Base-by-base conservation (phyloP, 768 basidiomycete genomes). In the Fomitopsis serialis region DNA sequence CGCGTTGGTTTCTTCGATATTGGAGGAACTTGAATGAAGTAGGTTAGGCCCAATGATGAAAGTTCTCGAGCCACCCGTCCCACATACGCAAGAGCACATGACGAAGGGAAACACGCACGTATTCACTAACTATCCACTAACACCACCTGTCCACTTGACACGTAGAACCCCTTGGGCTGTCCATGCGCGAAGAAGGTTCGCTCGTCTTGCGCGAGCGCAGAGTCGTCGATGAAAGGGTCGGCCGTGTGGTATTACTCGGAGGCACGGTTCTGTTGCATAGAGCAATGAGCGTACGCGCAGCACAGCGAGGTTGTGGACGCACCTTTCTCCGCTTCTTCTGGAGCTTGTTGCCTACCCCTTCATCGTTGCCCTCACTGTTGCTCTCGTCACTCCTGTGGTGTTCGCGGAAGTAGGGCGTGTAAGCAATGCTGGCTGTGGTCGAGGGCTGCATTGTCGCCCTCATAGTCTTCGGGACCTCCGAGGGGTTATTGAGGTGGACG, bases 211-310 rank as follows among this genome's bases (percentile, higher is more conserved):
- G 82, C 85, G 52, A 96, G 75, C 65, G 98, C 96, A 1, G 92
- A 92, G 70, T 99, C 97, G 75, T 99, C 97, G 65, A 99, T 97
- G 73, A 98, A 98, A 0, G 92, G 89, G 71, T 99, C 97, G 0
- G 77, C 72, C 19, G 85, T 75, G 72, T 99, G 96, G 75, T 99
- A 99, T 62, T 93, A 91, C 64, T 89, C 90, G 21, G 81, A 71
- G 0, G 75, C 74, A 53, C 74, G 79, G 64, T 82, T 84, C 67
- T 68, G 62, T 62, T 76, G 73, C 73, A 77, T 58, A 19, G 44
- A 32, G 44, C 62, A 27, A 52, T 50, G 44, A 4, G 45, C 24
- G 42, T 43, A 54, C 24, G 17, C 32, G 34, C 46, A 52, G 29
- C 34, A 24, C 3, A 23, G 44, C 1, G 24, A 22, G 36, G 9